Conservation (phyloP, 306 rosid genomes). For the Trichosanthes cucumerina region DNA sequence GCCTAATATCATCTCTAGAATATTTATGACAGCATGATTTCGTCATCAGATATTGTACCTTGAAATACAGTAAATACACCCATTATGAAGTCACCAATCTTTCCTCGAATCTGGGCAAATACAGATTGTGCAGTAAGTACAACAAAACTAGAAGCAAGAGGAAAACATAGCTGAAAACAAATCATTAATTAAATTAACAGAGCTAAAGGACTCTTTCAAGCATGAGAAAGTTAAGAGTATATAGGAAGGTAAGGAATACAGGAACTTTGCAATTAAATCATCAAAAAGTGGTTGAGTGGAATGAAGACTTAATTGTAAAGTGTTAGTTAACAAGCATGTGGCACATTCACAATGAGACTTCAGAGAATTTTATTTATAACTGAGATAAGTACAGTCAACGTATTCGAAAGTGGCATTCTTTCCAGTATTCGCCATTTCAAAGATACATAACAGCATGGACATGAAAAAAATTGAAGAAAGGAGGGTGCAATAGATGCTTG, state of each 20-base stretch:
- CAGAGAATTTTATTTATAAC: neutral
- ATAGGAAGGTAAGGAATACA: neutral
- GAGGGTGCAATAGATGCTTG: neutral
- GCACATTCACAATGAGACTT: neutral
- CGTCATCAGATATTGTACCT: conserved; percentile 32
- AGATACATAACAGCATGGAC: neutral
- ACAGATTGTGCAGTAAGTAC: conserved; percentile 13
- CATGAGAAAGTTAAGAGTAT: neutral
- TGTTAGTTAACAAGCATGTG: neutral
- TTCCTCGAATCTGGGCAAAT: conserved; percentile 47
- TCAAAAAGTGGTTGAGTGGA: neutral
- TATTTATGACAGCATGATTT: neutral
- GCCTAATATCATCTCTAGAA: neutral
- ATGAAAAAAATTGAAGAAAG: neutral
- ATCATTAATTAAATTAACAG: neutral
- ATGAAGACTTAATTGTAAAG: neutral
- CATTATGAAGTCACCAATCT: conserved; percentile 53
- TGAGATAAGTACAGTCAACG: neutral
- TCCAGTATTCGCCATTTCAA: neutral
- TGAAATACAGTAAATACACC: conserved; percentile 72
- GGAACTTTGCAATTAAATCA: neutral
- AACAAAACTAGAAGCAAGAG: neutral
- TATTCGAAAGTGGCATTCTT: neutral
- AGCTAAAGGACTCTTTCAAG: neutral
- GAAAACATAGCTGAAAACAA: neutral